Evolutionary conservation across 2,329 filamentous ascomycete genomes (phyloP).

Genomic region (Colletotrichum trifolii): DNA sequence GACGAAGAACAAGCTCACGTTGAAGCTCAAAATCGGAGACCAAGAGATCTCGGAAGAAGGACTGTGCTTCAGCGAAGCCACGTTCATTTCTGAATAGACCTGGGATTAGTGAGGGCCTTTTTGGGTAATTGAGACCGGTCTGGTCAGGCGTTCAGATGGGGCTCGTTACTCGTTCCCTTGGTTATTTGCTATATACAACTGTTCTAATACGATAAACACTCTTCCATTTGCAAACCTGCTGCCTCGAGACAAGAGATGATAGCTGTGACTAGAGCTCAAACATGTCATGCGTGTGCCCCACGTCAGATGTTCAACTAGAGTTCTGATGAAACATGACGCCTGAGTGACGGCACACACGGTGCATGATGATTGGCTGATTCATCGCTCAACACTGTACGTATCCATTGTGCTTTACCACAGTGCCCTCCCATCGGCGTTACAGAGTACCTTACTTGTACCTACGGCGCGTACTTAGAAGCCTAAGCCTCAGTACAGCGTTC

Average conservation of each 20-base stretch:
- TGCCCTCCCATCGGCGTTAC: no score
- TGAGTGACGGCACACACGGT: not conserved
- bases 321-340: slow-evolving; percentile 23
- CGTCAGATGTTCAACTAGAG: not conserved
- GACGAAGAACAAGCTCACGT: slow-evolving; percentile 67
- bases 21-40: slow-evolving; percentile 89
- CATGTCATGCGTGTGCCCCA: no score
- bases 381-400: not conserved
- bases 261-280: no score
- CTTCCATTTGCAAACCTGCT: not conserved
- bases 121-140: slow-evolving; percentile 30
- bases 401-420: not conserved
- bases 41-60: slow-evolving; percentile 83
- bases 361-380: not conserved
- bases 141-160: slow-evolving; percentile 36
- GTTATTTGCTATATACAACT: slow-evolving; percentile 32
- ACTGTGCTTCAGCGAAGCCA: slow-evolving; percentile 85
- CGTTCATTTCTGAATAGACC: slow-evolving; percentile 82
- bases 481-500: no score
- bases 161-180: slow-evolving; percentile 33
- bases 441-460: no score
- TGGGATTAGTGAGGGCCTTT: slow-evolving; percentile 18
- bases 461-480: no score
- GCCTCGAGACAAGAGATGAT: no score
- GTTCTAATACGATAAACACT: slow-evolving; percentile 34